Base-by-base conservation (phyloP, 805 yeast genomes). In the Nakazawaea ambrosiae region DNA sequence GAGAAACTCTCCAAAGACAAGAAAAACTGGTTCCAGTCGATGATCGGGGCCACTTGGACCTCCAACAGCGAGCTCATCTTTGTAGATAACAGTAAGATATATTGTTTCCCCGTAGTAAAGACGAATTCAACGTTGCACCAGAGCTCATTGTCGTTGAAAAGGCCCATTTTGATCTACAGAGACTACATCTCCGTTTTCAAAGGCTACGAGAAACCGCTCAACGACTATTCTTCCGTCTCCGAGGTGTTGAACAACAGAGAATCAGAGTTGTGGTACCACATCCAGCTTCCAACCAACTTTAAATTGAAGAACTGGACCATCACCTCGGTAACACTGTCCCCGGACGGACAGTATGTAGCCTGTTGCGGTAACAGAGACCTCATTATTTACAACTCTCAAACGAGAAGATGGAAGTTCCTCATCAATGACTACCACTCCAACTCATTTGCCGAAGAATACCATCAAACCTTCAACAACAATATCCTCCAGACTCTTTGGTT, bases 321-420 rank as follows among this genome's bases (percentile, higher is more conserved):
- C 2, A 48, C 61, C 12, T 58, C 63, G 25, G 58, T 65, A 3
- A 50, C 66, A n/a, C 55, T 63, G 15, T 66, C 72, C 35, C 60
- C 61, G 19, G 75, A 71, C 44, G 78, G 78, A 9, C 51, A 65
- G 34, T 60, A 58, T 42, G 56, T 71, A 14, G 76, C 78, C 17
- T 55, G 73, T 14, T 68, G 76, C 5, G 80, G 79, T 0, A 54
- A 61, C 17, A 49, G 53, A 19, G 77, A 76, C 17, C 60, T 73
- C 12, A 51, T 68, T 19, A 58, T 70, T 31, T 70, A 66, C 45
- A 57, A 63, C 34, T 37, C 60, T 10, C 42, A 53, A 25, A 54
- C 64, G 1, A 62, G 67, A n/a, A 57, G 58, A 25, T 73, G 78
- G 78, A 71, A 67, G 45, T 50, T 58, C 36, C 54, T 72, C 31